These are phyloP conservation scores for Cenococcum geophilum DNA, from an alignment of 495 filamentous ascomycete species.

Conservation along the genomic window DNA sequence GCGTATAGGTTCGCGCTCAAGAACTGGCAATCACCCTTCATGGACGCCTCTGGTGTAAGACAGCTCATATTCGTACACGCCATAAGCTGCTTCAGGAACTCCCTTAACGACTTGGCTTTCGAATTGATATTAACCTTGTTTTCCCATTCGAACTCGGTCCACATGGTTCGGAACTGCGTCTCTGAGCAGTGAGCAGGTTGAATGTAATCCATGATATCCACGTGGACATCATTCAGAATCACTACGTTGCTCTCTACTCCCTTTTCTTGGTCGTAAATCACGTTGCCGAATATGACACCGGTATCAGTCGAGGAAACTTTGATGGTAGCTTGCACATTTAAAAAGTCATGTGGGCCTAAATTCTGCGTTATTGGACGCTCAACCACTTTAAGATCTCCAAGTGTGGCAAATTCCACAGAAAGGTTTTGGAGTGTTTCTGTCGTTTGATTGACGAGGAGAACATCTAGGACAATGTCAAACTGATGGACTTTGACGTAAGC, in stretches of 20 bases:
- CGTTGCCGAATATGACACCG: slow-evolving; percentile 98
- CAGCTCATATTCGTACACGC: slow-evolving; percentile 98
- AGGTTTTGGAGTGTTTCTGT: slow-evolving; percentile 95
- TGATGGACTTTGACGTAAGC: slow-evolving; percentile 98
- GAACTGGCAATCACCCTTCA: slow-evolving; percentile 98
- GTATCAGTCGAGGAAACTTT: slow-evolving; percentile 98
- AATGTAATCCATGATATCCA: slow-evolving; percentile 99
- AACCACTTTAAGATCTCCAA: slow-evolving; percentile 97
- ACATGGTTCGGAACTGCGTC: slow-evolving; percentile 99
- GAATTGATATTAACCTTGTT: slow-evolving; percentile 99
- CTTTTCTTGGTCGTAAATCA: slow-evolving; percentile 93
- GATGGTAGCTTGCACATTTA: slow-evolving; percentile 97
- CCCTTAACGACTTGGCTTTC: slow-evolving; percentile 85
- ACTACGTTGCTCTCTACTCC: slow-evolving; percentile 96
- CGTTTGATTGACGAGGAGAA: slow-evolving; percentile 96
- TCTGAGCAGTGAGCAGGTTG: slow-evolving; percentile 94
- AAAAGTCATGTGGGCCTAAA: slow-evolving; percentile 89
- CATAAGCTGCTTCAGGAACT: slow-evolving; percentile 94
- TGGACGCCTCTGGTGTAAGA: slow-evolving; percentile 88
- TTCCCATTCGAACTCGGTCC: slow-evolving; percentile 99
- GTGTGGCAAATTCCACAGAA: slow-evolving; percentile 93
- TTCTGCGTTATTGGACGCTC: slow-evolving; percentile 95
- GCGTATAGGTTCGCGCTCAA: slow-evolving; percentile 96
- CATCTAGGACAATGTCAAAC: slow-evolving; percentile 97
- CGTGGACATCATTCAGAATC: slow-evolving; percentile 97